These are phyloP conservation scores for Hydnomerulius pinastri DNA, from an alignment of 768 basidiomycete genomes.

Conservation along the genomic window DNA sequence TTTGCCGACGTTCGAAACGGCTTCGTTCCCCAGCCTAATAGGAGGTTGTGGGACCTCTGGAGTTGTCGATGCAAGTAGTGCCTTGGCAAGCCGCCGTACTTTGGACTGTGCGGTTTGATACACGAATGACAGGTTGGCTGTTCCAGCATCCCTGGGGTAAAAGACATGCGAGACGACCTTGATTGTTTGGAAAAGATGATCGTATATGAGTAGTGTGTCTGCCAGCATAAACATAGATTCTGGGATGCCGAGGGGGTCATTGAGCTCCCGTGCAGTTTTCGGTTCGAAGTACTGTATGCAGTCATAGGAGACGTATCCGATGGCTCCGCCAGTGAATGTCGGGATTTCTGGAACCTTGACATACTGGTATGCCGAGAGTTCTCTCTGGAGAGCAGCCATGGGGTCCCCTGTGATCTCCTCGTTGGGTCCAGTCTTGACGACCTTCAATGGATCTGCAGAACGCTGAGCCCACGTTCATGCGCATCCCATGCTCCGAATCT, in stretches of 20 bases:
- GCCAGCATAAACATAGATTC: slow-evolving; percentile 97
- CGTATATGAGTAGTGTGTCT: slow-evolving; percentile 94
- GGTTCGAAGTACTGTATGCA: slow-evolving; percentile 97
- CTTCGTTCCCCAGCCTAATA: slow-evolving; percentile 61
- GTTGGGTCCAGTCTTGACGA: slow-evolving; percentile 84
- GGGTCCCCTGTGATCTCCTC: slow-evolving; percentile 89
- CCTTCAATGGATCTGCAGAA: slow-evolving; percentile 83
- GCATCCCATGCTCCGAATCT: slow-evolving; percentile 25
- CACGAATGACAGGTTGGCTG: slow-evolving; percentile 75
- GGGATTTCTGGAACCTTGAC: slow-evolving; percentile 89
- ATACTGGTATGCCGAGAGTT: slow-evolving; percentile 84
- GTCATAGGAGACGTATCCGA: slow-evolving; percentile 97
- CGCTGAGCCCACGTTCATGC: not conserved
- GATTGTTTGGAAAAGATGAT: slow-evolving; percentile 93
- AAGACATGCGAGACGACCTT: slow-evolving; percentile 98
- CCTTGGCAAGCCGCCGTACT: slow-evolving; percentile 76
- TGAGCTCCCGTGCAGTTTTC: slow-evolving; percentile 73
- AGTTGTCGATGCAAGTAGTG: slow-evolving; percentile 51
- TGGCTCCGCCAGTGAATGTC: slow-evolving; percentile 96
- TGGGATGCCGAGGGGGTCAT: slow-evolving; percentile 85
- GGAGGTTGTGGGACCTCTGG: slow-evolving; percentile 71
- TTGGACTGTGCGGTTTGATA: slow-evolving; percentile 87
- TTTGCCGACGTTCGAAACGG: slow-evolving; percentile 90
- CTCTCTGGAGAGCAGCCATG: slow-evolving; percentile 77
- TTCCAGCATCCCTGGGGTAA: slow-evolving; percentile 67